phyloP scores from a whole-genome alignment of 1,284 basidiomycete species.

The Cutaneotrichosporon dermatis region DNA sequence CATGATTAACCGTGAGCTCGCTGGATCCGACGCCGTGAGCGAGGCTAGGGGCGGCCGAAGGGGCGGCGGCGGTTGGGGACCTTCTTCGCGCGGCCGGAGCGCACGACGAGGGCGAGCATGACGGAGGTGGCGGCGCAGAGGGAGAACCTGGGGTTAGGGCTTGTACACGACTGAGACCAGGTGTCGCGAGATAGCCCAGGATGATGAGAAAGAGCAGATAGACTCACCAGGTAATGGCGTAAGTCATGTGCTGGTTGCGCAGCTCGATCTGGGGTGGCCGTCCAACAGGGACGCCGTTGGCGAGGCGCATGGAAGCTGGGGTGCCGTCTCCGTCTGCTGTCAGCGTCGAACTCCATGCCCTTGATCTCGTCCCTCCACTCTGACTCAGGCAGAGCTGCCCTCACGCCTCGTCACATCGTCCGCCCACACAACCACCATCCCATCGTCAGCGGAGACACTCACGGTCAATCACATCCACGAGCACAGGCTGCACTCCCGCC shows the following conservation, averaged over 20 bases:
- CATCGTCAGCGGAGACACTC: slow-evolving; percentile 7
- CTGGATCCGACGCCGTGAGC: background rate
- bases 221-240: slow-evolving; percentile 84
- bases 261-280: slow-evolving; percentile 79
- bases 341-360: background rate
- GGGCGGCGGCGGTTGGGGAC: slow-evolving; percentile 12
- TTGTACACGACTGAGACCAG: too few species aligned
- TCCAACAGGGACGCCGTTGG: slow-evolving; percentile 78
- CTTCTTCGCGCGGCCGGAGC: slow-evolving; percentile 30
- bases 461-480: slow-evolving; percentile 67
- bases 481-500: slow-evolving; percentile 71
- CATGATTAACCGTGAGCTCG: background rate
- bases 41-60: background rate
- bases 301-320: slow-evolving; percentile 62
- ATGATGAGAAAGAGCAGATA: background rate
- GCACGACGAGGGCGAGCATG: slow-evolving; percentile 49
- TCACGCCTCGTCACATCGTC: too few species aligned
- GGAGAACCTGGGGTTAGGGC: slow-evolving; percentile 46
- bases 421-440: too few species aligned
- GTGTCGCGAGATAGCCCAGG: background rate
- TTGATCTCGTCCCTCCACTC: too few species aligned
- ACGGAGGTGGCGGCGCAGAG: slow-evolving; percentile 49
- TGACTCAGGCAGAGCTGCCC: too few species aligned
- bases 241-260: slow-evolving; percentile 90
- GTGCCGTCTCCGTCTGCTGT: slow-evolving; percentile 63